Evolutionary conservation across 139 green algal species (phyloP).

Genomic region (Chlorella sorokiniana): DNA sequence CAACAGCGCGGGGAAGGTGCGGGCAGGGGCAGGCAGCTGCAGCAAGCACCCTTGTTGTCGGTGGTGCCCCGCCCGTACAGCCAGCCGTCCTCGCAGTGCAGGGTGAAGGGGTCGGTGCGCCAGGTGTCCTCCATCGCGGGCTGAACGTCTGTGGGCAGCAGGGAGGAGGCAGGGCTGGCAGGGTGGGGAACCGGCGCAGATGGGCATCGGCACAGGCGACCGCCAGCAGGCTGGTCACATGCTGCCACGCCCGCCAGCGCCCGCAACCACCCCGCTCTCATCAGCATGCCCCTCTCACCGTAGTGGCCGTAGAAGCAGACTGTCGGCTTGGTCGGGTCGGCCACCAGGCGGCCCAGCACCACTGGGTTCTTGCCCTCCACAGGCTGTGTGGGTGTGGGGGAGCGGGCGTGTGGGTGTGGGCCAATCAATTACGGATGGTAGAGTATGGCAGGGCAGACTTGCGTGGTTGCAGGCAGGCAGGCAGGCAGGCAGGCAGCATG

Average conservation of each 20-base stretch:
- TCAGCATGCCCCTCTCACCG: too few species aligned
- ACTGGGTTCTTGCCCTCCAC: conserved; percentile 84
- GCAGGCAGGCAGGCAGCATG: background rate
- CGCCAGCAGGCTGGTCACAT: background rate
- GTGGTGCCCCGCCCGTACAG: conserved; percentile 87
- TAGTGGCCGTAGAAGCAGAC: conserved; percentile 80
- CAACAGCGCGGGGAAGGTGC: too few species aligned
- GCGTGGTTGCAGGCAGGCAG: background rate
- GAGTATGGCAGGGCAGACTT: background rate
- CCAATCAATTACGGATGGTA: too few species aligned
- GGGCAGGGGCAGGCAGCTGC: too few species aligned
- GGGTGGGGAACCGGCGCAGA: background rate
- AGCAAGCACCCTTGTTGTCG: conserved; percentile 86
- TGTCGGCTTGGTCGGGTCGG: conserved; percentile 73
- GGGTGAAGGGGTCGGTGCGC: conserved; percentile 85
- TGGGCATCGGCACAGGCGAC: background rate
- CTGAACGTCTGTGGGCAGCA: conserved; percentile 66
- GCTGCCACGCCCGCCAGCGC: too few species aligned
- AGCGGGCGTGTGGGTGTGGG: background rate
- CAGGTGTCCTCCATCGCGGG: conserved; percentile 86
- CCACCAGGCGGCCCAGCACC: conserved; percentile 83
- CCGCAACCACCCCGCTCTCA: too few species aligned
- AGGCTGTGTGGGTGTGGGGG: background rate
- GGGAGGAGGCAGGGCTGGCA: background rate
- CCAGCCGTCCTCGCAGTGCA: conserved; percentile 86